A percentile compares a stretch with the other conserved stretches of the same genome.
phyloP scores from a whole-genome alignment of 2,329 filamentous ascomycete species.

The Verticillium isaacii region DNA sequence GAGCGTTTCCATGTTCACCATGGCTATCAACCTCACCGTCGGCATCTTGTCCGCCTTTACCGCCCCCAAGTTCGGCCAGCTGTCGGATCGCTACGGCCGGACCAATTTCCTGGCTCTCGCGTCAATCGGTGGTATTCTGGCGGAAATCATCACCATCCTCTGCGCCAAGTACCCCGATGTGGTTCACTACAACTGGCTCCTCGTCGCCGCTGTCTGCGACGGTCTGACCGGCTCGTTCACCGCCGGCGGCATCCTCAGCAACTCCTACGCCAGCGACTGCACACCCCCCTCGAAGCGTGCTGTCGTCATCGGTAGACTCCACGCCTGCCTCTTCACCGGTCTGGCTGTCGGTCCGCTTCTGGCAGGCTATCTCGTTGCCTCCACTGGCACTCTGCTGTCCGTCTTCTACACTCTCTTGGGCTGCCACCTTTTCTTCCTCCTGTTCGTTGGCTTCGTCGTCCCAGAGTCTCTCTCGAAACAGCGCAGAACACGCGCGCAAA shows the following conservation, averaged over 20 bases:
- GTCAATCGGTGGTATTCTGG: slow-evolving; percentile 67
- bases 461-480: slow-evolving; percentile 80
- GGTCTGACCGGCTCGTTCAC: slow-evolving; percentile 88
- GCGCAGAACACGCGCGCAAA: slow-evolving; percentile 64
- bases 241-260: slow-evolving; percentile 66
- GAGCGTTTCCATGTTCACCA: slow-evolving; percentile 70
- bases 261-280: slow-evolving; percentile 88
- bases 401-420: slow-evolving; percentile 78
- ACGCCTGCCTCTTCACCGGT: slow-evolving; percentile 84
- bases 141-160: slow-evolving; percentile 73
- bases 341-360: slow-evolving; percentile 81
- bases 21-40: slow-evolving; percentile 68
- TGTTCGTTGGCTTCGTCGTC: slow-evolving; percentile 65
- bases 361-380: slow-evolving; percentile 73
- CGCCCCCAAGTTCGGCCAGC: slow-evolving; percentile 74
- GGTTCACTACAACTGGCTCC: slow-evolving; percentile 72
- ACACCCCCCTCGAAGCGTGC: slow-evolving; percentile 74
- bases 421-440: slow-evolving; percentile 69
- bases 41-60: slow-evolving; percentile 76
- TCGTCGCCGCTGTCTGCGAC: slow-evolving; percentile 73
- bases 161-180: slow-evolving; percentile 69
- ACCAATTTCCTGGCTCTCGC: slow-evolving; percentile 68
- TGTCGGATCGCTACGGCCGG: slow-evolving; percentile 85
- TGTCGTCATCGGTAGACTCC: slow-evolving; percentile 83
- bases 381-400: slow-evolving; percentile 68